Evolutionary conservation across 2,329 filamentous ascomycete genomes (phyloP), one percentile per base, ranked within the genome.

Genomic region (Beauveria bassiana): DNA sequence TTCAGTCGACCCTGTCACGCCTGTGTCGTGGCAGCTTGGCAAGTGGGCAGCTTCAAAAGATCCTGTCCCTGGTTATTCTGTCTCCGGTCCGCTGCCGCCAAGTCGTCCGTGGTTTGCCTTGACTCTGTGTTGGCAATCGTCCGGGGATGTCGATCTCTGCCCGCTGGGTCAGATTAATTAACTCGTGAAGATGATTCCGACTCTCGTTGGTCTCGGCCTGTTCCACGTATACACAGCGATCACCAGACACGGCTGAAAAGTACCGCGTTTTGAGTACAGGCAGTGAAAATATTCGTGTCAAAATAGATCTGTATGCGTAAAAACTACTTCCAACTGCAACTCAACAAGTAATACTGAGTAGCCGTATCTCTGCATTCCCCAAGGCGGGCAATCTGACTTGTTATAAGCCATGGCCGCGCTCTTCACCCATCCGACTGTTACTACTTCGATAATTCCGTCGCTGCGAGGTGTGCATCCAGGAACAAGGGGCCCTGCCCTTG

Each of bases 131-230:
- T 22, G 28, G 5, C 12, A 58, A 50, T 42, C 31, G 46, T 43
- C 47, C 56, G 56, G 56, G 45, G 31, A 28, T 26, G 46, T 43
- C 45, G 46, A 59, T 59, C 56, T 51, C 56, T 42, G 34, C 38
- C 56, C 20, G 34, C 38, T n/a, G 49, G 28, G 55, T 31, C n/a
- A 47, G 54, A 57, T 57, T 38, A 24, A 47, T 57, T 22, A 26
- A 38, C 51, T 46, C 52, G 52, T 45, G 51, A 16, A 16, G 12
- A 28, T 20, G 16, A 59, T 59, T 28, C n/a, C 22, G 46, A n/a
- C 6, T 22, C 22, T 34, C 1, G 38, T 58, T 49, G 55, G 43
- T 50, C 46, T 59, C 34, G 46, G 56, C 24, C 47, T 50, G 46
- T 51, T 59, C 56, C 56, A 46, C 38, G 18, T 20, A 14, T 14